Evolutionary conservation across 208 protist species (phyloP).

Genomic region (Trypanosoma rangeli): DNA sequence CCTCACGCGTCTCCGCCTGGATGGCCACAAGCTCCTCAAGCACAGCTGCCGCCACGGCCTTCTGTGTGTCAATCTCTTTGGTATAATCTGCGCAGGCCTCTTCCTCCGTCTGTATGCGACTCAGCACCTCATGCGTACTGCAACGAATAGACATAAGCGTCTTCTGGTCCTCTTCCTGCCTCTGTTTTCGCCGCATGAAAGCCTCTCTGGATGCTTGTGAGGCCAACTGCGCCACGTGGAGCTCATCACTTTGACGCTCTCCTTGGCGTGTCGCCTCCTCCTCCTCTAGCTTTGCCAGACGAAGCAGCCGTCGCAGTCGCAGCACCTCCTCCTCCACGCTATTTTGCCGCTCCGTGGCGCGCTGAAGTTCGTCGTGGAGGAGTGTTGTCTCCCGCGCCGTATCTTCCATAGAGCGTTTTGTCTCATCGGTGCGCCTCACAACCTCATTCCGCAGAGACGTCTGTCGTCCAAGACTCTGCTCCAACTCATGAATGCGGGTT

Average conservation of each 20-base stretch:
- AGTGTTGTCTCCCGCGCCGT: background rate
- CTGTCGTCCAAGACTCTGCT: slow-evolving; percentile 4
- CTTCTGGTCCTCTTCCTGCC: background rate
- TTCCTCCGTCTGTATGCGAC: background rate
- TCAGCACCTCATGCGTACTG: background rate
- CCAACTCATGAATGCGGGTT: background rate
- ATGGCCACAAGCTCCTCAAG: slow-evolving; percentile 1
- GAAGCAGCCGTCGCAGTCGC: background rate
- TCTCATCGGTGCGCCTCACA: background rate
- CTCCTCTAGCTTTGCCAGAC: slow-evolving; percentile 8
- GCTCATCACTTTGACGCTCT: background rate
- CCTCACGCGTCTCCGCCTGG: background rate
- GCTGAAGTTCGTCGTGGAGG: slow-evolving; percentile 3
- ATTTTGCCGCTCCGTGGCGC: background rate
- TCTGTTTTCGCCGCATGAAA: background rate
- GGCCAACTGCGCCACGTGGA: slow-evolving; percentile 1
- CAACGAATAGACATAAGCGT: slow-evolving; percentile 1
- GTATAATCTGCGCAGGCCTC: background rate
- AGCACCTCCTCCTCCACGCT: slow-evolving; percentile 1
- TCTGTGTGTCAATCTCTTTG: background rate
- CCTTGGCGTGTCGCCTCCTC: background rate
- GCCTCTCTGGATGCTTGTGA: background rate
- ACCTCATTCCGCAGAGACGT: background rate
- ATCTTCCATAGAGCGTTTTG: background rate
- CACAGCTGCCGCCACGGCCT: background rate